phyloP scores from a whole-genome alignment of 768 basidiomycete genomes.

The Polyporus arcularius region DNA sequence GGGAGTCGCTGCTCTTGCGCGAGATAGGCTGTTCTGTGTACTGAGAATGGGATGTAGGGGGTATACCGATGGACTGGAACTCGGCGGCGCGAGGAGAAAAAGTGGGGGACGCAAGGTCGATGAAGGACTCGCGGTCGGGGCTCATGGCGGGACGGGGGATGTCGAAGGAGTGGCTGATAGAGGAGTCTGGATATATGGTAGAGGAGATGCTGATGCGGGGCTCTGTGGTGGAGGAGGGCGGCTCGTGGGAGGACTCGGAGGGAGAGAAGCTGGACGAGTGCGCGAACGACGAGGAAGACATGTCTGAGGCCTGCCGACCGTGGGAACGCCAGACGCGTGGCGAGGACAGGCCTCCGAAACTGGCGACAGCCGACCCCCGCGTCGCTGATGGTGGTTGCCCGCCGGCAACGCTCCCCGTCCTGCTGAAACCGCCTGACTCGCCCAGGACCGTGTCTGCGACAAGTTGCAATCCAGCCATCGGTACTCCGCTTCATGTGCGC shows the following conservation, averaged over 20 bases:
- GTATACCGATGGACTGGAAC: slow-evolving; percentile 10
- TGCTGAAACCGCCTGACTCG: not conserved
- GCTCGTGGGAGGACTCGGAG: slow-evolving; percentile 24
- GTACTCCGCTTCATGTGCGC: not conserved
- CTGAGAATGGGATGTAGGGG: slow-evolving; percentile 4
- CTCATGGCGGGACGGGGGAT: slow-evolving; percentile 25
- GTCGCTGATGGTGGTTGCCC: not conserved
- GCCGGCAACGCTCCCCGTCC: not conserved
- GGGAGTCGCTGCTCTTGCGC: slow-evolving; percentile 10
- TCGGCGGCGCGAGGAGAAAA: slow-evolving; percentile 19
- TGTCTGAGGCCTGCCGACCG: slow-evolving; percentile 13
- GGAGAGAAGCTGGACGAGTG: slow-evolving; percentile 6
- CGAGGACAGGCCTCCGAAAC: not conserved
- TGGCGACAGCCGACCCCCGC: not conserved
- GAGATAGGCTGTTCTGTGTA: slow-evolving; percentile 8
- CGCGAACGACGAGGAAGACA: slow-evolving; percentile 2
- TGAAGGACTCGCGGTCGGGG: slow-evolving; percentile 47
- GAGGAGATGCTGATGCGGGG: slow-evolving; percentile 45
- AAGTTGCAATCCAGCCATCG: not conserved
- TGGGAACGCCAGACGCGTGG: slow-evolving; percentile 20
- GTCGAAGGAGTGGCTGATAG: slow-evolving; percentile 28
- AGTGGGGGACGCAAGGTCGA: slow-evolving; percentile 44
- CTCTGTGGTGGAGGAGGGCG: slow-evolving; percentile 30
- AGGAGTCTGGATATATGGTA: slow-evolving; percentile 36
- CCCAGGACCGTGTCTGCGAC: not conserved